A percentile compares a stretch with the other conserved stretches of the same genome.
phyloP scores from a whole-genome alignment of 257 asterid species.

The Nyctanthes arbortristis region DNA sequence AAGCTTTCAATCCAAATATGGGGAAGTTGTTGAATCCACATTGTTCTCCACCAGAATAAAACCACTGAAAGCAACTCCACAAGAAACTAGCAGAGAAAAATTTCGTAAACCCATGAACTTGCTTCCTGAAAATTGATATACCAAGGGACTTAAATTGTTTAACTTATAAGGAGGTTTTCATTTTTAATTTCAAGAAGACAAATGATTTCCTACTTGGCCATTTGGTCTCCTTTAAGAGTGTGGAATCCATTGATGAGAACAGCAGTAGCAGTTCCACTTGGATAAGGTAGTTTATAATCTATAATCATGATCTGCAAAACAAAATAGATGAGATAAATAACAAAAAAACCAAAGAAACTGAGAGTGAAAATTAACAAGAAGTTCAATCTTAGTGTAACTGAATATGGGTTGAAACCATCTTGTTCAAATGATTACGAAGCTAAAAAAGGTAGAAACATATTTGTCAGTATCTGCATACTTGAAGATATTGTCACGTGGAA shows the following conservation, averaged over 20 bases:
- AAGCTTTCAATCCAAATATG: constrained; percentile 35
- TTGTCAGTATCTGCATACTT: not conserved
- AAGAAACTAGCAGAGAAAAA: constrained; percentile 32
- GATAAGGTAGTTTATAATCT: constrained; percentile 51
- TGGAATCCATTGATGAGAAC: constrained; percentile 60
- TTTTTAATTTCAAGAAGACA: not conserved
- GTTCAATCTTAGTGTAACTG: not conserved
- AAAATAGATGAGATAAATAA: not conserved
- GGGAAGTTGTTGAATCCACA: constrained; percentile 37
- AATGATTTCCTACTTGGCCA: constrained; percentile 34
- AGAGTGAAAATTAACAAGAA: not conserved
- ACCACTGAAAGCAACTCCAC: constrained; percentile 41
- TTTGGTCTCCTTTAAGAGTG: constrained; percentile 41
- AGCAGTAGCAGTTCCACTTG: constrained; percentile 63
- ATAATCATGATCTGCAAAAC: constrained; percentile 61
- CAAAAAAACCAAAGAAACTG: not conserved
- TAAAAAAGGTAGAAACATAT: not conserved
- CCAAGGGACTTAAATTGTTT: not conserved
- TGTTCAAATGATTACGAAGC: not conserved
- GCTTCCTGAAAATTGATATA: constrained; percentile 28
- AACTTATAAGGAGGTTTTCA: not conserved
- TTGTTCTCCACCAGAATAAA: constrained; percentile 30
- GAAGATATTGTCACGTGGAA: not conserved
- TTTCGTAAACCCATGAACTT: constrained; percentile 34
- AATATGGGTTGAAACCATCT: not conserved